A percentile compares a stretch with the other conserved stretches of the same genome.
Conservation (phyloP, 2,329 filamentous ascomycete genomes). For the Pseudogymnoascus sp. region DNA sequence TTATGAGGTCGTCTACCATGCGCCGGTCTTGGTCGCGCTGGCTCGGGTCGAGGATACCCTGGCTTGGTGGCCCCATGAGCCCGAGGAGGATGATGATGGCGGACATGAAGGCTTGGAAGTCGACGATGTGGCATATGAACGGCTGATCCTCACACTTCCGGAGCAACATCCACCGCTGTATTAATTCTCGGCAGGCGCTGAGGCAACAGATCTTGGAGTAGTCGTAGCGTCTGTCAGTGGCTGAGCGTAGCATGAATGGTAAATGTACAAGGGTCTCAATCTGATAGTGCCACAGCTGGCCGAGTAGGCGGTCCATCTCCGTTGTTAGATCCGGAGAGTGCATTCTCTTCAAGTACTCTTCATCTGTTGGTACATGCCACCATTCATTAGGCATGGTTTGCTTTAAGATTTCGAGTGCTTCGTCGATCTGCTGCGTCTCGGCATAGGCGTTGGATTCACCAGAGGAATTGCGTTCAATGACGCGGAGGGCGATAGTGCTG, state of each 20-base stretch:
- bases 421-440: slow-evolving; percentile 27
- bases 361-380: slow-evolving; percentile 23
- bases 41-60: slow-evolving; percentile 11
- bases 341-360: background rate
- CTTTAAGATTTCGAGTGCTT: slow-evolving; percentile 21
- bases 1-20: slow-evolving; percentile 20
- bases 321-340: slow-evolving; percentile 9
- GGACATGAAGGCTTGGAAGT: slow-evolving; percentile 26
- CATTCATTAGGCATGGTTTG: slow-evolving; percentile 23
- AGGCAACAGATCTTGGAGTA: slow-evolving; percentile 27
- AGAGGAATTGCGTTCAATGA: slow-evolving; percentile 25
- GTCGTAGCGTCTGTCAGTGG: slow-evolving; percentile 26
- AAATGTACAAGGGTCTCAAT: slow-evolving; percentile 24
- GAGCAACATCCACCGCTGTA: slow-evolving; percentile 23
- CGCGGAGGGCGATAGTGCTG: slow-evolving; percentile 7
- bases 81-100: slow-evolving; percentile 25
- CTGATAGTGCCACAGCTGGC: slow-evolving; percentile 27
- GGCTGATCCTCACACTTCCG: slow-evolving; percentile 15
- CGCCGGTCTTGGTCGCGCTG: slow-evolving; percentile 19
- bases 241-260: slow-evolving; percentile 28
- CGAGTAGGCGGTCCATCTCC: slow-evolving; percentile 22
- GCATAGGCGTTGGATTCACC: slow-evolving; percentile 21
- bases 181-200: slow-evolving; percentile 24
- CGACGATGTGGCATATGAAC: slow-evolving; percentile 26
- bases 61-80: slow-evolving; percentile 17